Conservation (phyloP, 2,329 filamentous ascomycete genomes). For the Xylaria sp. region DNA sequence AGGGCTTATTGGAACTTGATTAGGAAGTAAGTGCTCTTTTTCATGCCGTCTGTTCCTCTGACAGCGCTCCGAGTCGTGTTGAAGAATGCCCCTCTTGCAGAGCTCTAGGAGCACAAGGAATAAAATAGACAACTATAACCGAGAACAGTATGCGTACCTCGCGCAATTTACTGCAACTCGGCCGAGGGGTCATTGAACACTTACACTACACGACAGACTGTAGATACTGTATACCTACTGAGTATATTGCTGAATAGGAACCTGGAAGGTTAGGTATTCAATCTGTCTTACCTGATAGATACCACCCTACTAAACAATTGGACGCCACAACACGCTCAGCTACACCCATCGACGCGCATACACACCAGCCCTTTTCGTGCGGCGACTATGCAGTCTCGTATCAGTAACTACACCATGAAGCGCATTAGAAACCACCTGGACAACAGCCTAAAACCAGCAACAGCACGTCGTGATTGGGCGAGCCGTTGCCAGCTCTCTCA, state of each 20-base stretch:
- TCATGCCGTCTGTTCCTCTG: neutral
- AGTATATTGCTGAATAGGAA: too few species aligned
- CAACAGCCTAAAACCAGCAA: slow-evolving; percentile 6
- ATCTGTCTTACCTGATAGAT: neutral
- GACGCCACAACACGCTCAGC: slow-evolving; percentile 5
- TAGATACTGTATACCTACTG: too few species aligned
- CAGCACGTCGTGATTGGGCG: neutral
- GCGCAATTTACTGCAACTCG: slow-evolving; percentile 4
- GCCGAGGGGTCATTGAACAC: neutral
- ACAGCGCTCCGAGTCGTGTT: neutral
- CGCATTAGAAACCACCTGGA: neutral
- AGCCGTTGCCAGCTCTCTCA: slow-evolving; percentile 5
- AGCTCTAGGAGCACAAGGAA: neutral
- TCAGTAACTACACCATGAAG: neutral
- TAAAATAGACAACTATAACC: neutral
- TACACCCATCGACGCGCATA: neutral
- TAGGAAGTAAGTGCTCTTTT: neutral
- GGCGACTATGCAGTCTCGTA: slow-evolving; percentile 1
- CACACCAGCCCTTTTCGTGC: neutral
- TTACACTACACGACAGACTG: too few species aligned
- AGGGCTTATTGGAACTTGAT: neutral
- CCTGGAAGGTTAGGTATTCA: too few species aligned
- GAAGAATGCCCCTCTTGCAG: neutral
- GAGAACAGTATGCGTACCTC: neutral
- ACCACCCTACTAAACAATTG: neutral